These are phyloP conservation scores for Grigorovia transvaalensis DNA, from an alignment of 805 yeast genomes.

Conservation along the genomic window DNA sequence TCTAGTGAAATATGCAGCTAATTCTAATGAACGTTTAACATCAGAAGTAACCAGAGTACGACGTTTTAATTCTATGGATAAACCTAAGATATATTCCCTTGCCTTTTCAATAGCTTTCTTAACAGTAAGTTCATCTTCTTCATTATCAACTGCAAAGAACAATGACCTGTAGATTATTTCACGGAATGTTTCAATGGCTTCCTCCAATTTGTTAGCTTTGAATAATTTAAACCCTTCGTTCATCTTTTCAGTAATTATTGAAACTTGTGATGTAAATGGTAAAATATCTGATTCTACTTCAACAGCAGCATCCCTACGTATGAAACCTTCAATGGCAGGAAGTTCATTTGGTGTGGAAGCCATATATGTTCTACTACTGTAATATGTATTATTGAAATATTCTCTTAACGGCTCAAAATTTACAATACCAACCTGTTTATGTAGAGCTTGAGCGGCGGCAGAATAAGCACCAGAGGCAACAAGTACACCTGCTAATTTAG, in stretches of 20 bases:
- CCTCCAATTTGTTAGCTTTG: conserved; percentile 71
- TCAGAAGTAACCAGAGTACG: conserved; percentile 64
- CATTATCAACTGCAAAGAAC: conserved; percentile 57
- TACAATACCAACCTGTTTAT: conserved; percentile 79
- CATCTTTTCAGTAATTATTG: conserved; percentile 45
- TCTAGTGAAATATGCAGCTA: conserved; percentile 92
- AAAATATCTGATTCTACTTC: conserved; percentile 31
- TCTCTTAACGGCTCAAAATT: conserved; percentile 79
- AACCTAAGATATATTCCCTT: conserved; percentile 84
- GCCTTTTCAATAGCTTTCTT: conserved; percentile 60
- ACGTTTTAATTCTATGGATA: conserved; percentile 83
- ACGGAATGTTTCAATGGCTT: conserved; percentile 74
- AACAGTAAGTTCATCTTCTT: conserved; percentile 71
- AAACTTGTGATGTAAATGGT: conserved; percentile 72
- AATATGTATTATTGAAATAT: conserved; percentile 77
- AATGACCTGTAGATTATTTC: conserved; percentile 66
- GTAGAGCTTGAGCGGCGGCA: conserved; percentile 85
- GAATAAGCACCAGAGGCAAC: conserved; percentile 96
- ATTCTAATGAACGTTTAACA: conserved; percentile 77
- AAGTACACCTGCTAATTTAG: conserved; percentile 82
- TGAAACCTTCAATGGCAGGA: conserved; percentile 57
- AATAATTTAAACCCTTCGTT: conserved; percentile 73
- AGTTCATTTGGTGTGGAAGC: conserved; percentile 61
- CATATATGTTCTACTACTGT: conserved; percentile 64
- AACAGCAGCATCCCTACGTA: conserved; percentile 40